These are phyloP conservation scores for Paratinospora sagittata DNA, from an alignment of 164 flowering plant species.

Conservation along the genomic window DNA sequence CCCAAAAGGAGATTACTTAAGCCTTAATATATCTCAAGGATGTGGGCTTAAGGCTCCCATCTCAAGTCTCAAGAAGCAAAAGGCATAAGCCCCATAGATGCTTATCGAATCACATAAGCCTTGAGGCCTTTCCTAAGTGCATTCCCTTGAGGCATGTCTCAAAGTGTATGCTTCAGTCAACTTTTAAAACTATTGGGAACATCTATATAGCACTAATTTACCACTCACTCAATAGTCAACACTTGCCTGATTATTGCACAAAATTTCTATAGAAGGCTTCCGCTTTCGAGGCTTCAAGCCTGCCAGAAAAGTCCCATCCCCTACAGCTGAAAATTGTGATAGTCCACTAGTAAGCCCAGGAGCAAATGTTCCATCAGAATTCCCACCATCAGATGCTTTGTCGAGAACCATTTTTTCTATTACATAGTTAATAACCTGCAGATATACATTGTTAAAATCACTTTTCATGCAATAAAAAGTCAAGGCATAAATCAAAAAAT, in stretches of 20 bases:
- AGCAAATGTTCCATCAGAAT: slow-evolving; percentile 46
- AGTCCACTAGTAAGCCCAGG: slow-evolving; percentile 51
- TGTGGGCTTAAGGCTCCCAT: background rate
- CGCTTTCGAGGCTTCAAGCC: slow-evolving; percentile 65
- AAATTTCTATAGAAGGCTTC: slow-evolving; percentile 79
- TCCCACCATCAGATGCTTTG: slow-evolving; percentile 53
- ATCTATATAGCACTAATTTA: background rate
- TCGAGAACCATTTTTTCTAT: slow-evolving; percentile 85
- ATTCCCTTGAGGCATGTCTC: background rate
- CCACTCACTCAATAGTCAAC: background rate
- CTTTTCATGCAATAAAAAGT: background rate
- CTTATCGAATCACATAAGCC: background rate
- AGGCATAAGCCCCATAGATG: background rate
- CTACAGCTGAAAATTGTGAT: slow-evolving; percentile 38
- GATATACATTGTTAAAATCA: slow-evolving; percentile 13
- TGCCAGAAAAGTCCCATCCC: slow-evolving; percentile 58
- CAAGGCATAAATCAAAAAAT: background rate
- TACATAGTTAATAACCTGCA: slow-evolving; percentile 87
- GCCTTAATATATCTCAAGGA: background rate
- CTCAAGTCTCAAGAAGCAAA: background rate
- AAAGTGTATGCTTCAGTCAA: background rate
- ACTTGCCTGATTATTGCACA: slow-evolving; percentile 96
- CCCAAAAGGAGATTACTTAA: background rate
- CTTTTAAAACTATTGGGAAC: background rate
- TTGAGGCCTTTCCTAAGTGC: background rate